Percentiles rank a stretch among this genome's conserved stretches.
These are phyloP conservation scores for Paracamarosporium sp. DNA, from an alignment of 2,329 filamentous ascomycete genomes.

Conservation along the genomic window DNA sequence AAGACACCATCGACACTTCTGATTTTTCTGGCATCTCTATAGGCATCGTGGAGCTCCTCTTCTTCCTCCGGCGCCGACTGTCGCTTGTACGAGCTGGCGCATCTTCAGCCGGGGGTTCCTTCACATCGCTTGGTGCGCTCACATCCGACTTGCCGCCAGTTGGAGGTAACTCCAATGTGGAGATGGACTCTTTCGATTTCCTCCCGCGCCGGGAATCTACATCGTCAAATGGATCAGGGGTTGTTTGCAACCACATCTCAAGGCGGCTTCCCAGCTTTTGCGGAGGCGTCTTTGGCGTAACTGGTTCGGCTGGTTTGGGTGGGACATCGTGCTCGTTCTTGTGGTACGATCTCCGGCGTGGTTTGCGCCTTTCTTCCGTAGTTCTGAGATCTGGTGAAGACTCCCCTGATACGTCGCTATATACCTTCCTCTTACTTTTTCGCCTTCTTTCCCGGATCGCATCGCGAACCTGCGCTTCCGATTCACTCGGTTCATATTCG, in stretches of 20 bases:
- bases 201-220: conserved; percentile 46
- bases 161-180: conserved; percentile 31
- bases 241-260: conserved; percentile 67
- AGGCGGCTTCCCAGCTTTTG: conserved; percentile 60
- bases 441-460: conserved; percentile 37
- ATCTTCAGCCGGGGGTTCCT: conserved; percentile 26
- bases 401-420: conserved; percentile 32
- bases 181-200: conserved; percentile 38
- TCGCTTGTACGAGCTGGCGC: conserved; percentile 28
- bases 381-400: conserved; percentile 27
- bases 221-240: conserved; percentile 63
- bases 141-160: conserved; percentile 34
- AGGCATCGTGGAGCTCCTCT: conserved; percentile 34
- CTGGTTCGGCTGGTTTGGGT: conserved; percentile 20
- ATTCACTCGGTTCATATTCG: conserved; percentile 33
- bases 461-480: conserved; percentile 22
- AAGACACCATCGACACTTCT: conserved; percentile 26
- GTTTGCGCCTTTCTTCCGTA: conserved; percentile 20
- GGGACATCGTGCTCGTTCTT: conserved; percentile 28
- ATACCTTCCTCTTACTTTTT: conserved; percentile 33
- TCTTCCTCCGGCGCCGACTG: conserved; percentile 34
- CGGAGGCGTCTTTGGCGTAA: conserved; percentile 44
- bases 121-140: conserved; percentile 29
- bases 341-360: conserved; percentile 34
- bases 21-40: conserved; percentile 30